Evolutionary conservation across 2,329 filamentous ascomycete species (phyloP), one percentile per base, ranked within the genome.

Genomic region (Botrytis fabae): DNA sequence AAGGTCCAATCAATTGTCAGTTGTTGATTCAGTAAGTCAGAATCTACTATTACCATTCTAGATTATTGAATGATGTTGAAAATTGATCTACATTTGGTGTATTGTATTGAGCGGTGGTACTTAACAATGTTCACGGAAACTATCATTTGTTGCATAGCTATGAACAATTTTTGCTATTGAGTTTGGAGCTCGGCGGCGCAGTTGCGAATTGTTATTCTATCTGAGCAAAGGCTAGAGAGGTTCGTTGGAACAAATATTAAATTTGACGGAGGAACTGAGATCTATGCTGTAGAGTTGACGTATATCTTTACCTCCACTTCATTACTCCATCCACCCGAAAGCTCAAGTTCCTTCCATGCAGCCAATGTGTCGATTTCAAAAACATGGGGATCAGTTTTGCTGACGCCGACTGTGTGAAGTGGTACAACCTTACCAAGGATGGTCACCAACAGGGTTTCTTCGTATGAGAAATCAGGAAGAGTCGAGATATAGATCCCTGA

Each of bases 301-400:
- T 76, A 77, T 66, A 80, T 76, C 73, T 77, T 90, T 60, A 97
- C 83, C 74, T 88, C 85, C 54, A 94, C 87, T 81, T 97, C 93
- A 80, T 97, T 97, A 76, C 90, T 91, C 91, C 93, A 97, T 12
- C 91, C 90, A 54, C 88, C 86, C 73, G 89, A 83, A 72, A 96
- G 84, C 0, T 86, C 87, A 84, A 94, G 86, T 78, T 93, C 89
- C 63, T 87, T 87, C 94, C 94, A 98, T 0, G 95, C 95, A 44
- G 83, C 85, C 76, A 90, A 87, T 20, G 93, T 82, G 83, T 98
- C 93, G 72, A 98, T 87, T 76, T 93, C 90, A 46, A 98, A 82
- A 12, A 98, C 87, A 73, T 86, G 85, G 0, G 81, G 77, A 73
- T 89, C 83, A n/a, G 80, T 78, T 46, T 83, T 81, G 69, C 86